phyloP scores from a whole-genome alignment of 2,329 filamentous ascomycete species.

The Aspergillus piperis region DNA sequence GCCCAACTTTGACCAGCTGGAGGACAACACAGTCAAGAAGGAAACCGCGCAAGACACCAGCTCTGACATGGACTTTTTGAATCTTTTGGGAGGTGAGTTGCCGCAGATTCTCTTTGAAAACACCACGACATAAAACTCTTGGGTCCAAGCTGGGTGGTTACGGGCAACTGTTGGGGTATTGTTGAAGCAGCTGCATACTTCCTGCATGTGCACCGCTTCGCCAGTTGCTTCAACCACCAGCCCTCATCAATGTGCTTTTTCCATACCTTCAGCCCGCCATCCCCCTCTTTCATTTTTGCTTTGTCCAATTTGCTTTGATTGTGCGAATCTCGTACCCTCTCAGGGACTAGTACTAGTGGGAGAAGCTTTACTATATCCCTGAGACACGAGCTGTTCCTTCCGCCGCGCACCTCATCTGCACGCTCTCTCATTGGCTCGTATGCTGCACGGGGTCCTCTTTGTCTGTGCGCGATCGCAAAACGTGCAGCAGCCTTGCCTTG shows the following conservation, averaged over 20 bases:
- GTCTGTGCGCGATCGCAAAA: constrained; percentile 21
- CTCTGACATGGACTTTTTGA: constrained; percentile 43
- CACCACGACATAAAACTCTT: neutral
- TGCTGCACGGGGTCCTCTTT: constrained; percentile 11
- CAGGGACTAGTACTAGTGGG: constrained; percentile 17
- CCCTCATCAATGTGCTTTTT: neutral
- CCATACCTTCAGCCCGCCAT: neutral
- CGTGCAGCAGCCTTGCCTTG: constrained; percentile 19
- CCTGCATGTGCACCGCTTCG: neutral
- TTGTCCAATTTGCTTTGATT: neutral
- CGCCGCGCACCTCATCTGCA: constrained; percentile 17
- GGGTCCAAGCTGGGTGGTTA: constrained; percentile 2
- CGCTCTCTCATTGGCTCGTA: constrained; percentile 18
- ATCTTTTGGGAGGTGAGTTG: constrained; percentile 45
- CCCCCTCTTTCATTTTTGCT: neutral
- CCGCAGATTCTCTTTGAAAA: constrained; percentile 3
- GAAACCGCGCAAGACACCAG: constrained; percentile 26
- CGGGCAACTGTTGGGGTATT: neutral
- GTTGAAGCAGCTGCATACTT: neutral
- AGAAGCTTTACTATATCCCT: constrained; percentile 13
- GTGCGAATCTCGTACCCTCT: constrained; percentile 5
- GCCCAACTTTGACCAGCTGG: constrained; percentile 35
- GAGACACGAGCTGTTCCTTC: constrained; percentile 15
- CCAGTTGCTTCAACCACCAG: neutral
- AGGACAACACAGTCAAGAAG: constrained; percentile 31